Conservation (phyloP, 768 basidiomycete genomes). For the Pleurotus ostreatus region DNA sequence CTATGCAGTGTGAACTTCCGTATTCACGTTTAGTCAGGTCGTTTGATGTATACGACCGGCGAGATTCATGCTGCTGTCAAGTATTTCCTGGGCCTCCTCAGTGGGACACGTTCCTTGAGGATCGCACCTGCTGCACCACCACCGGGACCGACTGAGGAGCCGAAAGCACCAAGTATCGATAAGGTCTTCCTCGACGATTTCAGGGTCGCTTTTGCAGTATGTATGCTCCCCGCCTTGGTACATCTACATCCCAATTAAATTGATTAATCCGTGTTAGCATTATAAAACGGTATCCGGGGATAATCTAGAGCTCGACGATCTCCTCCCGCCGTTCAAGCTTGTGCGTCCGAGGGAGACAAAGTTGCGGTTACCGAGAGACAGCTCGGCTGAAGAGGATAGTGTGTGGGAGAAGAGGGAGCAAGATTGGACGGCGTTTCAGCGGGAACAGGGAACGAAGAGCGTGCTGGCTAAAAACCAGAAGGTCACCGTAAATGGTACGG, state of each 20-base stretch:
- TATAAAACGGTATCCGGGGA: constrained; percentile 55
- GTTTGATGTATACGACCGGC: constrained; percentile 88
- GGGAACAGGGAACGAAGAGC: constrained; percentile 47
- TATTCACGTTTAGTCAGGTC: constrained; percentile 41
- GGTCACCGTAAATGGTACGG: constrained; percentile 60
- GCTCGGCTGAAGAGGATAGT: constrained; percentile 33
- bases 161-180: constrained; percentile 36
- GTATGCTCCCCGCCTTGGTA: constrained; percentile 13
- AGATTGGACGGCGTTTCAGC: constrained; percentile 62
- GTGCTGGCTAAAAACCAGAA: constrained; percentile 50
- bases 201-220: constrained; percentile 76
- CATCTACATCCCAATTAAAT: background rate
- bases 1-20: background rate
- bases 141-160: constrained; percentile 15
- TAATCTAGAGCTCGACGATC: constrained; percentile 33
- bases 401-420: constrained; percentile 67
- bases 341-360: constrained; percentile 55
- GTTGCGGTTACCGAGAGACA: constrained; percentile 53
- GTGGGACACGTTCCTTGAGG: constrained; percentile 30
- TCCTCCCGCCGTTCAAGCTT: constrained; percentile 65
- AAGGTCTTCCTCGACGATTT: constrained; percentile 86
- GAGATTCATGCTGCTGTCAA: constrained; percentile 72
- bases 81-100: constrained; percentile 73
- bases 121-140: constrained; percentile 4
- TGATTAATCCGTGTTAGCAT: constrained; percentile 39